A percentile compares a stretch with the other conserved stretches of the same genome.
Conservation (phyloP, 768 basidiomycete species). For the Coprinopsis sp. region DNA sequence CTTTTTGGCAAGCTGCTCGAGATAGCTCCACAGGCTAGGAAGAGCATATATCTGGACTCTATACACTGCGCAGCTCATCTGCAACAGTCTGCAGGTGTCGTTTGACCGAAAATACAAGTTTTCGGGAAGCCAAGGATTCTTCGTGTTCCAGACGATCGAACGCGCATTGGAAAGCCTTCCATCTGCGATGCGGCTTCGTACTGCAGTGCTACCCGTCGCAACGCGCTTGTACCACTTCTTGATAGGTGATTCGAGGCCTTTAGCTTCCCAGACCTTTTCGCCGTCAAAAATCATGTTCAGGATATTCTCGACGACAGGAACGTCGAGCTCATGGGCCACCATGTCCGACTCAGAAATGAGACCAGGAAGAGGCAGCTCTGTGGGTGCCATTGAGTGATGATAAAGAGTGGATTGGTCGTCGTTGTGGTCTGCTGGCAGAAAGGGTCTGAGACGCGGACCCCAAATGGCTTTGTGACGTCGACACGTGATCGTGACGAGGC, state of each 20-base stretch:
- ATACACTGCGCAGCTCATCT: conserved; percentile 20
- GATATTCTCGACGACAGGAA: not conserved
- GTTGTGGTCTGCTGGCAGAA: too few species aligned
- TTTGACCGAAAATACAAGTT: conserved; percentile 20
- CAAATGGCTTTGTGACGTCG: too few species aligned
- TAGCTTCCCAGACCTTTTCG: not conserved
- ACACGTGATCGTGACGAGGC: too few species aligned
- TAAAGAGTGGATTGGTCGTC: too few species aligned
- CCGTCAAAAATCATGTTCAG: not conserved
- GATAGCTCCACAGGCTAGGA: conserved; percentile 12
- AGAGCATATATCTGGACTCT: conserved; percentile 20
- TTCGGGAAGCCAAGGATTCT: conserved; percentile 11
- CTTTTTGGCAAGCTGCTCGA: conserved; percentile 10
- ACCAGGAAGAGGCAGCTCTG: too few species aligned
- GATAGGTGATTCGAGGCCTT: conserved; percentile 23
- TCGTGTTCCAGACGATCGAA: conserved; percentile 19
- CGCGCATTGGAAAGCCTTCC: conserved; percentile 7
- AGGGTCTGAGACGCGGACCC: too few species aligned
- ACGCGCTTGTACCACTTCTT: conserved; percentile 13
- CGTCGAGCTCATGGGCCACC: not conserved
- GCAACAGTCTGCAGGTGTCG: conserved; percentile 20
- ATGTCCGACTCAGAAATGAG: not conserved
- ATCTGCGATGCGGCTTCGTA: conserved; percentile 3
- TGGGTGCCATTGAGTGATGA: too few species aligned
- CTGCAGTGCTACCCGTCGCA: conserved; percentile 8